Percentiles rank a stretch among this genome's conserved stretches.
Evolutionary conservation across 106 monocot species (phyloP).

Genomic region (Acorus gramineus): DNA sequence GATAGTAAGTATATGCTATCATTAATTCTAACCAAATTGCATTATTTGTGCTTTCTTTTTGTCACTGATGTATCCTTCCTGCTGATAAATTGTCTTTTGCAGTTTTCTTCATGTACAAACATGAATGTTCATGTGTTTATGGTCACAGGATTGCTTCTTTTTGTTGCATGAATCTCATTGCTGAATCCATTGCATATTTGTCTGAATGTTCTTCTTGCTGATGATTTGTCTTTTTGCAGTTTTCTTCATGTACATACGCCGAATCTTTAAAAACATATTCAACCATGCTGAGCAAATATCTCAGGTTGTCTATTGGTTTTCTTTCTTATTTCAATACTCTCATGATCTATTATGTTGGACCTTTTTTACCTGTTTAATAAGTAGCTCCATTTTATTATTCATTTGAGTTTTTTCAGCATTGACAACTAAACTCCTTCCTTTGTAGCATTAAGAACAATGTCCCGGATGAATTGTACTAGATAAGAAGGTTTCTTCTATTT

Average conservation of each 20-base stretch:
- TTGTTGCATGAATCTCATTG: not conserved
- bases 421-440: too few species aligned
- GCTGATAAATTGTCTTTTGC: too few species aligned
- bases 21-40: not conserved
- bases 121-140: not conserved
- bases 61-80: not conserved
- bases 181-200: too few species aligned
- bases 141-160: not conserved
- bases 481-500: too few species aligned
- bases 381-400: too few species aligned
- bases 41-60: not conserved
- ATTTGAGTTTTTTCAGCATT: too few species aligned
- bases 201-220: not conserved
- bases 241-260: constrained; percentile 69
- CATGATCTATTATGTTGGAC: too few species aligned
- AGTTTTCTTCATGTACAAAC: too few species aligned
- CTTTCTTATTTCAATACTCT: not conserved
- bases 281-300: constrained; percentile 96
- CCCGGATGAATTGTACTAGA: too few species aligned
- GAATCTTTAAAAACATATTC: constrained; percentile 97
- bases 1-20: constrained; percentile 38
- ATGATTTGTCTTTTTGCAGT: constrained; percentile 41
- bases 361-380: too few species aligned
- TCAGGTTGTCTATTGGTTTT: constrained; percentile 35
- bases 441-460: too few species aligned